Conservation (phyloP, 129 eudicot species). For the Escallonia herrerae region DNA sequence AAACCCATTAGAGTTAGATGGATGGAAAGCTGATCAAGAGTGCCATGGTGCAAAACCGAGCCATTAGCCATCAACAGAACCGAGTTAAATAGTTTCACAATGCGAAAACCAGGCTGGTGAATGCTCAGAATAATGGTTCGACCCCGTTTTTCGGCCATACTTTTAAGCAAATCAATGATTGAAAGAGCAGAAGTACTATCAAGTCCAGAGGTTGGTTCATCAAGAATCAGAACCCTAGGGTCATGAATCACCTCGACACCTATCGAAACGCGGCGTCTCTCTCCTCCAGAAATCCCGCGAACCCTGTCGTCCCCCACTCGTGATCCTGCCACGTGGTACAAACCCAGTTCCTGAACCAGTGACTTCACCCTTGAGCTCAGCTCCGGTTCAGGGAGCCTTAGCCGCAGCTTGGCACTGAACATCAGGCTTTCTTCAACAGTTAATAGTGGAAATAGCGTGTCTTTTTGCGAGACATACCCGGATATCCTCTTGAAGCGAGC, state of each 20-base stretch:
- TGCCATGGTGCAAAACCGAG: constrained; percentile 79
- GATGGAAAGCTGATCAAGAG: constrained; percentile 52
- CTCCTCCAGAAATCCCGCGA: constrained; percentile 97
- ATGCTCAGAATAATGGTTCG: constrained; percentile 78
- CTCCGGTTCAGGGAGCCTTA: constrained; percentile 34
- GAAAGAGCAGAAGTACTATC: constrained; percentile 85
- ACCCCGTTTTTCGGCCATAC: constrained; percentile 82
- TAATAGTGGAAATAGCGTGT: constrained; percentile 79
- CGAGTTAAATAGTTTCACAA: constrained; percentile 74
- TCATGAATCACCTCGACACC: constrained; percentile 97
- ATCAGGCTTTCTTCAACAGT: constrained; percentile 81
- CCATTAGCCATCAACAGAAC: constrained; percentile 72
- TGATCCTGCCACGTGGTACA: constrained; percentile 56
- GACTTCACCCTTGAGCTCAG: constrained; percentile 47
- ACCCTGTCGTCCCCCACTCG: constrained; percentile 68
- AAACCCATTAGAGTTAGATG: constrained; percentile 50
- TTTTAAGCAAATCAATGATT: constrained; percentile 78
- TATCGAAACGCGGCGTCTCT: constrained; percentile 82
- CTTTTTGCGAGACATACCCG: constrained; percentile 88
- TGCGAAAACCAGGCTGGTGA: constrained; percentile 93
- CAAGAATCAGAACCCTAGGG: constrained; percentile 75
- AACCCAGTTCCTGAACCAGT: constrained; percentile 68
- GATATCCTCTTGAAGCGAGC: constrained; percentile 60
- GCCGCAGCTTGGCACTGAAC: constrained; percentile 67
- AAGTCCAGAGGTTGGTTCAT: constrained; percentile 95